Conservation (phyloP, 2,329 filamentous ascomycete genomes). For the Alternaria arborescens region DNA sequence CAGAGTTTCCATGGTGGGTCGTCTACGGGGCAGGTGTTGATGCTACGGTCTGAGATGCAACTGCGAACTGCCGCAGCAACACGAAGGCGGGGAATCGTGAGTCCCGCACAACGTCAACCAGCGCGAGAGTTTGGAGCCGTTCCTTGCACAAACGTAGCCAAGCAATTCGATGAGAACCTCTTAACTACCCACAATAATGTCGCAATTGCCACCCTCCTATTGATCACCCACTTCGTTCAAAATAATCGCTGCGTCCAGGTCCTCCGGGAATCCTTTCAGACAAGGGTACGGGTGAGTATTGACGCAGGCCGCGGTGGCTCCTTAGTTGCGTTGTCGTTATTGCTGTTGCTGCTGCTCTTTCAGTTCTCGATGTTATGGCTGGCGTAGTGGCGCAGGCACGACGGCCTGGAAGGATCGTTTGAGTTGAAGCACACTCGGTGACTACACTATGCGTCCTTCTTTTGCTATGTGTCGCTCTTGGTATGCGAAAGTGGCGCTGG, state of each 20-base stretch:
- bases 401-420: neutral
- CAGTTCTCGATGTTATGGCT: constrained; percentile 30
- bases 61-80: constrained; percentile 27
- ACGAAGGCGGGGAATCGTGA: constrained; percentile 30
- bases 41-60: constrained; percentile 8
- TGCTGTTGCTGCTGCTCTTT: constrained; percentile 17
- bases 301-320: too few relatives aligned
- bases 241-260: too few relatives aligned
- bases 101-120: constrained; percentile 34
- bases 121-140: constrained; percentile 8
- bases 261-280: neutral
- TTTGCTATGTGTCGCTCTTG: too few relatives aligned
- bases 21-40: constrained; percentile 9
- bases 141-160: constrained; percentile 25
- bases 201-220: neutral
- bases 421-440: too few relatives aligned
- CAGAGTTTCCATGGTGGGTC: constrained; percentile 52
- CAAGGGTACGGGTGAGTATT: too few relatives aligned
- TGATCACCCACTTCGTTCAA: too few relatives aligned
- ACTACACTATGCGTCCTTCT: too few relatives aligned
- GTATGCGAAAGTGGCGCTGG: too few relatives aligned
- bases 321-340: neutral
- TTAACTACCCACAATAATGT: constrained; percentile 6
- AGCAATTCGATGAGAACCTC: constrained; percentile 13
- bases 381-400: constrained; percentile 36